Conservation (phyloP, 2,329 filamentous ascomycete genomes). For the Aureobasidium sp. region DNA sequence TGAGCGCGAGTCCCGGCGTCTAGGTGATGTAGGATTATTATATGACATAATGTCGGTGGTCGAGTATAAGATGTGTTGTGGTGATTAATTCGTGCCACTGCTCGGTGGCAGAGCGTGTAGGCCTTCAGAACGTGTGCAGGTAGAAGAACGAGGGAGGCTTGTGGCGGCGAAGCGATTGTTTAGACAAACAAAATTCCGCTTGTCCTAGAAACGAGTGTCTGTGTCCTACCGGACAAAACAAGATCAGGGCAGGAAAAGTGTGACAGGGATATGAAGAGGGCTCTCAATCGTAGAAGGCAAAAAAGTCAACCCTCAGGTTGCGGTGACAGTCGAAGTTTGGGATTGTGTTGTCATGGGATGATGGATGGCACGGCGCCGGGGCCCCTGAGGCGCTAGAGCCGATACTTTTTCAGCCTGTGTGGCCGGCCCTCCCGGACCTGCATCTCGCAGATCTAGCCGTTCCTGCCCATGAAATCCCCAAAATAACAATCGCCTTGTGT, state of each 20-base stretch:
- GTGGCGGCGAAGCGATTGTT: neutral
- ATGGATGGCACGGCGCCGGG: neutral
- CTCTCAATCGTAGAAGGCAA: neutral
- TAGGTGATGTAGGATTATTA: slow-evolving; percentile 1
- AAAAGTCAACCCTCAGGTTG: neutral
- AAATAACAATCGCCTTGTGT: neutral
- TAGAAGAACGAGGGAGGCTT: neutral
- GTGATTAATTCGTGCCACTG: neutral
- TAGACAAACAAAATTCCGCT: neutral
- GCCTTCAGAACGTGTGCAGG: neutral
- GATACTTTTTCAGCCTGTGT: too few species aligned
- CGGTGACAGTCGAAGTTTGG: neutral
- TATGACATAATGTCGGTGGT: slow-evolving; percentile 8
- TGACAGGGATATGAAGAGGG: neutral
- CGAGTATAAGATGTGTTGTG: neutral
- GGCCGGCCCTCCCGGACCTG: neutral
- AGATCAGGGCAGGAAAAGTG: neutral
- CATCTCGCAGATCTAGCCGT: neutral
- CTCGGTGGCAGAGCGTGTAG: neutral
- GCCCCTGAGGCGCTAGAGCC: neutral
- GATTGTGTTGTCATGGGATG: slow-evolving; percentile 1
- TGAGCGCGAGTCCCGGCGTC: slow-evolving; percentile 12
- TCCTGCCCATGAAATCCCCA: neutral
- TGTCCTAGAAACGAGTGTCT: neutral
- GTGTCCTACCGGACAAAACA: neutral